Base-by-base conservation (phyloP, 1,139 yeast species). In the Zygoascus hellenicus region DNA sequence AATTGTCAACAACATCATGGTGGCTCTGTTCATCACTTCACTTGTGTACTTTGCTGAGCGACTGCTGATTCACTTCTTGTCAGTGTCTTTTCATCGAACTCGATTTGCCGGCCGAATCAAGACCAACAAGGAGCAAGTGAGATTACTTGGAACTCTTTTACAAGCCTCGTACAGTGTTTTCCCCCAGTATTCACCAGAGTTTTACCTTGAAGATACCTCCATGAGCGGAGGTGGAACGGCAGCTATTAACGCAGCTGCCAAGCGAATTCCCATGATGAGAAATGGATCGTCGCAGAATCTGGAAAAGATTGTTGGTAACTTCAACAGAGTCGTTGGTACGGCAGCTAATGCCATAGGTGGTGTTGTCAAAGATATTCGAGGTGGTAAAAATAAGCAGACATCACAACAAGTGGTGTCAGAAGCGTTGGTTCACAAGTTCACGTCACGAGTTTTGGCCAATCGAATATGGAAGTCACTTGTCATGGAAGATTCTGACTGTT, bases 381-480 rank as follows among this genome's bases (percentile, higher is more conserved):
- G 58, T n/a, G 41, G 29, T 30, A 41, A 28, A 10, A 45, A 46
- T 22, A 28, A 45, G 19, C 35, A 43, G 16, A 40, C 46, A 3
- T 55, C 63, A 13, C 58, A 58, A 36, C 57, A 56, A 44, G 57
- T 60, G n/a, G 71, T 69, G 9, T 54, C 66, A 26, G 64, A 65
- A 30, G 67, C 72, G 1, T 58, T 70, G 52, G 58, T 57, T 22
- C 60, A 62, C 44, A 56, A 58, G 42, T 48, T 46, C 5, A 50
- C 63, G 4, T 55, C 69, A 1, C 66, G 62, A 39, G 58, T 62
- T 9, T 57, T 70, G 44, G 73, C 71, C 3, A 53, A 58, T 38
- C 63, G 74, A 36, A 67, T 70, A 47, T 70, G 74, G 74, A 63
- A 66, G 54, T 64, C 72, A 7, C 55, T 70, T 40, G 73, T 69